Evolutionary conservation across 345 rosid genomes (phyloP).

Genomic region (Corchorus olitorius): DNA sequence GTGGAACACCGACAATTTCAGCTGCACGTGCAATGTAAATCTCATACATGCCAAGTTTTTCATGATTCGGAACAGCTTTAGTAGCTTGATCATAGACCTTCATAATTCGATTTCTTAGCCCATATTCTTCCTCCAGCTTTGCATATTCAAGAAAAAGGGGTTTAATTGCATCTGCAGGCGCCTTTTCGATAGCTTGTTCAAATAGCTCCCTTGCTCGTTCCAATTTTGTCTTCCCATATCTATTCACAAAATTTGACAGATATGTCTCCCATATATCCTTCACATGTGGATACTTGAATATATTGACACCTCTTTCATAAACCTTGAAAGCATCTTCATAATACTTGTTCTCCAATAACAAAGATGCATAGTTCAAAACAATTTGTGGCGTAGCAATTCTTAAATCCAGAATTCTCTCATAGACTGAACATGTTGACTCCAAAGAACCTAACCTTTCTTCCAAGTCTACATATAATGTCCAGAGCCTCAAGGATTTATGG

Average conservation of each 20-base stretch:
- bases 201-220: constrained; percentile 94
- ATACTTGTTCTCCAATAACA: constrained; percentile 81
- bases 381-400: constrained; percentile 98
- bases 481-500: constrained; percentile 85
- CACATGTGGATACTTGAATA: constrained; percentile 96
- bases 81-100: constrained; percentile 93
- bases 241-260: constrained; percentile 83
- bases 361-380: constrained; percentile 79
- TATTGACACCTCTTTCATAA: constrained; percentile 95
- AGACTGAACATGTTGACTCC: constrained; percentile 91
- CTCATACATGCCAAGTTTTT: constrained; percentile 87
- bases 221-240: constrained; percentile 85
- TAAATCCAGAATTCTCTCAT: constrained; percentile 89
- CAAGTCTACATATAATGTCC: constrained; percentile 93
- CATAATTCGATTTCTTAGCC: constrained; percentile 96
- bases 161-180: constrained; percentile 88
- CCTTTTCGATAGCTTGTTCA: constrained; percentile 94
- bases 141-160: constrained; percentile 94
- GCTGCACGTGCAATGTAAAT: constrained; percentile 93
- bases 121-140: constrained; percentile 92
- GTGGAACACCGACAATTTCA: constrained; percentile 91
- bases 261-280: constrained; percentile 95
- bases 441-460: constrained; percentile 92
- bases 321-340: constrained; percentile 99
- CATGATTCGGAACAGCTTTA: constrained; percentile 81